phyloP scores from a whole-genome alignment of 192 early-diverging fungal genomes.

The Funneliformis mosseae region DNA sequence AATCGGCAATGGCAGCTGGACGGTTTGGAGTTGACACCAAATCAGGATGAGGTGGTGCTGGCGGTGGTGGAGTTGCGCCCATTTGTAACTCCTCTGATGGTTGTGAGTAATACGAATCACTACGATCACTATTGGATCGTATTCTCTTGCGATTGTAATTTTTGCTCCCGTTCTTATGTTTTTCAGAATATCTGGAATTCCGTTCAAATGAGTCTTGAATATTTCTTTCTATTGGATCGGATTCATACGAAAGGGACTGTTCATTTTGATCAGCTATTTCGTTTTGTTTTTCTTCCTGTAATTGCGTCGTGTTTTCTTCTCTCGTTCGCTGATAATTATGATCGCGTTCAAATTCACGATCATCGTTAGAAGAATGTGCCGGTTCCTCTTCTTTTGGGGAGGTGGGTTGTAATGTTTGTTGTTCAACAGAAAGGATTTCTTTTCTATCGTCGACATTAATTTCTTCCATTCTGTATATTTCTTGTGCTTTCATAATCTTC shows the following conservation, averaged over 20 bases:
- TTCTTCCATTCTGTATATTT: not conserved
- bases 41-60: not conserved
- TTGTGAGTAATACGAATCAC: constrained; percentile 7
- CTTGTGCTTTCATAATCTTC: not conserved
- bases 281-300: constrained; percentile 5
- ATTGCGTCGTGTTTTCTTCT: not conserved
- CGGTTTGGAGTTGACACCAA: constrained; percentile 14
- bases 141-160: constrained; percentile 4
- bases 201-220: not conserved
- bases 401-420: not conserved
- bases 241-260: not conserved
- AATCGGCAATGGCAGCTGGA: not conserved
- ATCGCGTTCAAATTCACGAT: constrained; percentile 10
- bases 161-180: not conserved
- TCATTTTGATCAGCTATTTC: constrained; percentile 8
- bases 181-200: not conserved
- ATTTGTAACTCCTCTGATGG: not conserved
- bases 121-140: constrained; percentile 4
- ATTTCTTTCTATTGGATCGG: not conserved
- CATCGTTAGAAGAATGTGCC: not conserved
- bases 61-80: not conserved
- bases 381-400: constrained; percentile 1
- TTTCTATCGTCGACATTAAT: not conserved
- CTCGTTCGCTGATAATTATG: not conserved
- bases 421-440: constrained; percentile 1